Conservation (phyloP, 441 rosid species). For the Raphanus hybrid region DNA sequence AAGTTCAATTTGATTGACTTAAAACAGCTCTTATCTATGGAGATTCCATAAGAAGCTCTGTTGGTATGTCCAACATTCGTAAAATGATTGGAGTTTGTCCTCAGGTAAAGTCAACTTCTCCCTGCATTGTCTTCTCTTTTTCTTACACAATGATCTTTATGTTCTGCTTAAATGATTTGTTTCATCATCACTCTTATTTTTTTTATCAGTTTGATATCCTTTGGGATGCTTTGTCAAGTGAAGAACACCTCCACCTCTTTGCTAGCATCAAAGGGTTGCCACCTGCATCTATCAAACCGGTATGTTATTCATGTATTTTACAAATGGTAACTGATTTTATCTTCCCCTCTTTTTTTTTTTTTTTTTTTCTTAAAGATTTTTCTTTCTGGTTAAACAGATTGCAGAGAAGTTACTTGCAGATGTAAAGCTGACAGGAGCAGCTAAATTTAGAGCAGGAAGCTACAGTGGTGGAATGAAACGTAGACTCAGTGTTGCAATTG, state of each 20-base stretch:
- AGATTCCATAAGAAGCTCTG: slow-evolving; percentile 71
- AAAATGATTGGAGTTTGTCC: slow-evolving; percentile 93
- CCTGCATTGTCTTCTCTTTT: not conserved
- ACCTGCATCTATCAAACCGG: slow-evolving; percentile 61
- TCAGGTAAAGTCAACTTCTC: slow-evolving; percentile 57
- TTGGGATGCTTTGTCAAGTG: slow-evolving; percentile 86
- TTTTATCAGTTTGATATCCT: slow-evolving; percentile 79
- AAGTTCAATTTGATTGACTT: slow-evolving; percentile 17
- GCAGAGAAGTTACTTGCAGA: slow-evolving; percentile 66
- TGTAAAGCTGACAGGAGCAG: slow-evolving; percentile 72
- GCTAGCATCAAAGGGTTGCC: slow-evolving; percentile 86
- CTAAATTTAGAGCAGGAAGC: slow-evolving; percentile 82
- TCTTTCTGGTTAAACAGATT: slow-evolving; percentile 48
- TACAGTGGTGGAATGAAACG: slow-evolving; percentile 99
- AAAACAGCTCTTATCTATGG: slow-evolving; percentile 79
- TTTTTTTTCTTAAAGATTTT: not conserved
- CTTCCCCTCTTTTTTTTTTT: slow-evolving; percentile 3
- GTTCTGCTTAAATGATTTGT: slow-evolving; percentile 20
- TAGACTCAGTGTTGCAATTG: slow-evolving; percentile 86
- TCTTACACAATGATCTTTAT: not conserved
- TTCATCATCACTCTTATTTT: slow-evolving; percentile 21
- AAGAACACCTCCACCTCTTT: slow-evolving; percentile 87
- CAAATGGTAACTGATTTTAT: not conserved
- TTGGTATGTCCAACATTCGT: slow-evolving; percentile 87
- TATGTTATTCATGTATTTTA: slow-evolving; percentile 21